Conservation (phyloP, 768 basidiomycete species). For the Pisolithus sp. region DNA sequence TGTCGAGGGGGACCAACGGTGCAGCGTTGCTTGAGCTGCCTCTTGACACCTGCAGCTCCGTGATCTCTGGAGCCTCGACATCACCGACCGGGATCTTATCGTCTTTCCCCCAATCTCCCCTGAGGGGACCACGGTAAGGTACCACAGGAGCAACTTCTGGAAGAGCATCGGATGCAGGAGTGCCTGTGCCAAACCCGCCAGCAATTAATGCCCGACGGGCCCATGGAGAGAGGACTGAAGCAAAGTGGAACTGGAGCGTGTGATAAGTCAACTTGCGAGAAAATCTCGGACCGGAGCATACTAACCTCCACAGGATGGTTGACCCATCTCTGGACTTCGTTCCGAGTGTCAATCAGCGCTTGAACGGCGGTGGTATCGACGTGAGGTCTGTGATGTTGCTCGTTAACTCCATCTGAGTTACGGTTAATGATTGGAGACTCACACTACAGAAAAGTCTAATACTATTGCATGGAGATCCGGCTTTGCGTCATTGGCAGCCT, state of each 20-base stretch:
- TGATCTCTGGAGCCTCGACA: constrained; percentile 27
- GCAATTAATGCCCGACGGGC: constrained; percentile 83
- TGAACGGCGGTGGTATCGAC: constrained; percentile 92
- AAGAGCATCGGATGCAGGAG: constrained; percentile 31
- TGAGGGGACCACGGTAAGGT: constrained; percentile 46
- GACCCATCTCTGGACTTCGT: constrained; percentile 83
- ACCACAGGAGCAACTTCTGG: constrained; percentile 75
- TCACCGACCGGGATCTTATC: constrained; percentile 15
- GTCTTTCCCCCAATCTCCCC: constrained; percentile 16
- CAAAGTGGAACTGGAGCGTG: constrained; percentile 80
- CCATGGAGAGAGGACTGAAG: constrained; percentile 89
- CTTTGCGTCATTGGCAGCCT: constrained; percentile 43
- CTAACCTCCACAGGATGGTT: constrained; percentile 66
- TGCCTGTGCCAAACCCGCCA: constrained; percentile 84
- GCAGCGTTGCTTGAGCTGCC: constrained; percentile 1
- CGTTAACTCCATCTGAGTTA: not conserved
- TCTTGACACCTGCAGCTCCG: constrained; percentile 4
- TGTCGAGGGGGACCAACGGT: constrained; percentile 45
- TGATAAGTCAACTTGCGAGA: constrained; percentile 1
- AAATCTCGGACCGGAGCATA: not conserved
- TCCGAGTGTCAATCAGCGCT: constrained; percentile 82
- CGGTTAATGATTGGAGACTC: constrained; percentile 20
- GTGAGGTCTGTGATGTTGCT: constrained; percentile 48
- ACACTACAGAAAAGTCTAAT: constrained; percentile 85
- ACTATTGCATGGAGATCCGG: constrained; percentile 82